Percentiles rank a stretch among this genome's conserved stretches.
These are phyloP conservation scores for Fusarium bactridioides DNA, from an alignment of 2,329 filamentous ascomycete genomes.

Conservation along the genomic window DNA sequence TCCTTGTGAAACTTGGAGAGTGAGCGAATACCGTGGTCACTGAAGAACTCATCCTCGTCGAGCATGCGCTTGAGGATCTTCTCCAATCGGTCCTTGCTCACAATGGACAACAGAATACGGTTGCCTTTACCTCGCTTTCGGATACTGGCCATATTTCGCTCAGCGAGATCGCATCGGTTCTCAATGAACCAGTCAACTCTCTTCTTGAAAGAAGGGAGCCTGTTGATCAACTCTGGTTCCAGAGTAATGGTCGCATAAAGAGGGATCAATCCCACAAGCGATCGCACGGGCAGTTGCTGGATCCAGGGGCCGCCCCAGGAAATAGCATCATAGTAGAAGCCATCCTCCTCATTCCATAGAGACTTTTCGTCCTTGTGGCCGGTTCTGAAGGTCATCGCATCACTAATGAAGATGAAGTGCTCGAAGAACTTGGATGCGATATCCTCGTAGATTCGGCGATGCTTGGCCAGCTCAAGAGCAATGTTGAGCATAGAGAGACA, in stretches of 20 bases:
- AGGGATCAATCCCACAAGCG: conserved; percentile 91
- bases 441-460: conserved; percentile 94
- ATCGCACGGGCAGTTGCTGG: conserved; percentile 90
- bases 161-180: conserved; percentile 84
- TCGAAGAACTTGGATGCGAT: conserved; percentile 99
- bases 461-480: conserved; percentile 91
- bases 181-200: conserved; percentile 93
- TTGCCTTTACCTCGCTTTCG: conserved; percentile 89
- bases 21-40: conserved; percentile 88
- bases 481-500: conserved; percentile 98
- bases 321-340: conserved; percentile 98
- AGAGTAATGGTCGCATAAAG: conserved; percentile 91
- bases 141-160: conserved; percentile 95
- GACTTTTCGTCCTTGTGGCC: conserved; percentile 78
- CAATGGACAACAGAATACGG: conserved; percentile 84
- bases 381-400: conserved; percentile 89
- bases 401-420: conserved; percentile 97
- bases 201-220: conserved; percentile 91
- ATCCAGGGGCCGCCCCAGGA: conserved; percentile 94
- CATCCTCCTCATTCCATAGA: conserved; percentile 95
- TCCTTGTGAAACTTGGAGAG: conserved; percentile 92
- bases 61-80: conserved; percentile 92
- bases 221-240: conserved; percentile 92
- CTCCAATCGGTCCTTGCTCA: conserved; percentile 90
- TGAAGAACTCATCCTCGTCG: conserved; percentile 91